These are phyloP conservation scores for Euphorbia lathyris DNA, from an alignment of 345 rosid species.

Conservation along the genomic window DNA sequence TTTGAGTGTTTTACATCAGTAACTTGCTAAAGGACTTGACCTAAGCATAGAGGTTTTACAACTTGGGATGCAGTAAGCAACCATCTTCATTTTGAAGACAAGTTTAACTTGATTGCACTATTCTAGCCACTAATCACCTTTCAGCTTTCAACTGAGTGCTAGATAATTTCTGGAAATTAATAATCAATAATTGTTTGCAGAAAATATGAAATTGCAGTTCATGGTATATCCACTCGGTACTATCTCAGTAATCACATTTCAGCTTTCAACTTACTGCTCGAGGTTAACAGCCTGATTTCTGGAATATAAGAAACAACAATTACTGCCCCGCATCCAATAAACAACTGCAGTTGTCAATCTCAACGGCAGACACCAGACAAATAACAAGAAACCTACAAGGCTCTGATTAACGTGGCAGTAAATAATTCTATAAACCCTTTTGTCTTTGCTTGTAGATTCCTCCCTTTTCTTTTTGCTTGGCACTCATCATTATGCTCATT, in stretches of 20 bases:
- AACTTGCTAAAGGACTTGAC: background rate
- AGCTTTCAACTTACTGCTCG: background rate
- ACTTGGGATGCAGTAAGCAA: background rate
- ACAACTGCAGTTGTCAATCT: background rate
- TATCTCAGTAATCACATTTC: background rate
- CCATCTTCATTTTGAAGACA: background rate
- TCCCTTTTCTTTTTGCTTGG: background rate
- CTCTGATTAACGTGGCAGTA: background rate
- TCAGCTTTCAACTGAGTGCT: background rate
- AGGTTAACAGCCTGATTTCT: background rate
- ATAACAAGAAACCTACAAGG: background rate
- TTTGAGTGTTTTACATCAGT: background rate
- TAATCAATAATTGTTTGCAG: background rate
- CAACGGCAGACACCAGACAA: background rate
- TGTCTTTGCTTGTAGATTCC: background rate
- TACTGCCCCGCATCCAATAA: slow-evolving; percentile 1
- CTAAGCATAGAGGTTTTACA: background rate
- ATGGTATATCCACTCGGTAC: too few relatives aligned
- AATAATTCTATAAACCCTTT: background rate
- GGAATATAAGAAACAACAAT: background rate
- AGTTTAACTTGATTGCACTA: background rate
- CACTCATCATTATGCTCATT: background rate
- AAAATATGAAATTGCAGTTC: slow-evolving; percentile 5
- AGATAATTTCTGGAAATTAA: background rate
- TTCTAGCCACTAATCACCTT: background rate